A percentile compares a stretch with the other conserved stretches of the same genome.
These are phyloP conservation scores for Candida anutae DNA, from an alignment of 1,139 yeast genomes.

Conservation along the genomic window DNA sequence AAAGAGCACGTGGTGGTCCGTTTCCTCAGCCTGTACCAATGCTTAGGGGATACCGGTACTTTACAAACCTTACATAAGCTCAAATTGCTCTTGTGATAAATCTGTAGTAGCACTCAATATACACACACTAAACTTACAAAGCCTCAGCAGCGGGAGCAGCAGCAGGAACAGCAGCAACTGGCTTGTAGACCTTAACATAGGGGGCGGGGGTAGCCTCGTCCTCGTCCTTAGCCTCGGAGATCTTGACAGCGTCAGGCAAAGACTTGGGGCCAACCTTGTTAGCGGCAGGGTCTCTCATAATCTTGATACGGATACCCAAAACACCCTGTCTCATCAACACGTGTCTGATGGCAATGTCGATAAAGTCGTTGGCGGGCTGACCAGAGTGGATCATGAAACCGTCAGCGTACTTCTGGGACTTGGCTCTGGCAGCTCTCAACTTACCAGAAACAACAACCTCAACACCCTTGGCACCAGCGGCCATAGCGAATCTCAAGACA, in stretches of 20 bases:
- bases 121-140: no score
- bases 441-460: slow-evolving; percentile 99
- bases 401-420: slow-evolving; percentile 99
- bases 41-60: no score
- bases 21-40: no score
- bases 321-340: slow-evolving; percentile 99
- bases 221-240: slow-evolving; percentile 97
- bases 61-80: no score
- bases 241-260: slow-evolving; percentile 94
- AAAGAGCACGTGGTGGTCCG: no score
- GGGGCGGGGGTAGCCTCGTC: slow-evolving; percentile 76
- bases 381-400: slow-evolving; percentile 99
- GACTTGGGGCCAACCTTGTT: slow-evolving; percentile 85
- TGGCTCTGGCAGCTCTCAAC: slow-evolving; percentile 99
- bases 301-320: slow-evolving; percentile 98
- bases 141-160: slow-evolving; percentile 17
- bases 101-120: no score
- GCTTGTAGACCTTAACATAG: slow-evolving; percentile 67
- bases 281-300: slow-evolving; percentile 97
- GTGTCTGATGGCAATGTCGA: slow-evolving; percentile 99
- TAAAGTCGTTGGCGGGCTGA: slow-evolving; percentile 99
- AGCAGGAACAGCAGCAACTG: slow-evolving; percentile 20
- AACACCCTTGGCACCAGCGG: slow-evolving; percentile 99
- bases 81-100: no score
- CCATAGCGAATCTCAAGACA: slow-evolving; percentile 99